phyloP scores from a whole-genome alignment of 2,329 filamentous ascomycete species.

The Lachnellula suecica region DNA sequence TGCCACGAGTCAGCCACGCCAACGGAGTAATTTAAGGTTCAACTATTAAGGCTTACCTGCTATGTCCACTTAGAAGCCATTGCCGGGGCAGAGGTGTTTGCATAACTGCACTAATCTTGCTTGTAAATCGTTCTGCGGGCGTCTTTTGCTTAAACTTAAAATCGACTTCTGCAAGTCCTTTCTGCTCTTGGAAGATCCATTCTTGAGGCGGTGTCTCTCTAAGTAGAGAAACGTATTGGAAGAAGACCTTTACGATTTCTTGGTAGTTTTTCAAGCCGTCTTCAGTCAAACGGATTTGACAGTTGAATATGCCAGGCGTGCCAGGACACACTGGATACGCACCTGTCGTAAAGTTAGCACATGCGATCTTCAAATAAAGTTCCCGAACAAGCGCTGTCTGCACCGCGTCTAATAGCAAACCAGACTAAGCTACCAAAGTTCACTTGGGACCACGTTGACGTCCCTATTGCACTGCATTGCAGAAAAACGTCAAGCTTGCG shows the following conservation, averaged over 20 bases:
- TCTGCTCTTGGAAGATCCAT: slow-evolving; percentile 94
- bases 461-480: no score
- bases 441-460: neutral
- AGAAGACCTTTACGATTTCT: slow-evolving; percentile 66
- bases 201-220: slow-evolving; percentile 77
- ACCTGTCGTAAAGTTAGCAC: slow-evolving; percentile 38
- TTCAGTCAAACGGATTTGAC: slow-evolving; percentile 65
- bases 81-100: slow-evolving; percentile 86
- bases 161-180: slow-evolving; percentile 84
- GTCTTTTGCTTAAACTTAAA: slow-evolving; percentile 96
- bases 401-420: no score
- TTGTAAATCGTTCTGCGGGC: slow-evolving; percentile 85
- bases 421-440: neutral
- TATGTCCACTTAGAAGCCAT: slow-evolving; percentile 80
- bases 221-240: slow-evolving; percentile 84
- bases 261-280: slow-evolving; percentile 57
- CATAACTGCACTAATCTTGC: slow-evolving; percentile 82
- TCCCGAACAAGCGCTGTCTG: no score
- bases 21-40: neutral
- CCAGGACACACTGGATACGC: slow-evolving; percentile 60
- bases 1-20: slow-evolving; percentile 14
- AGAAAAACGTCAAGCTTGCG: no score
- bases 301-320: slow-evolving; percentile 64
- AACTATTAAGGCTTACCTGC: slow-evolving; percentile 40
- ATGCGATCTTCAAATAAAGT: no score